These are phyloP conservation scores for Ganoderma lucidum DNA, from an alignment of 1,284 basidiomycete species.

Conservation along the genomic window DNA sequence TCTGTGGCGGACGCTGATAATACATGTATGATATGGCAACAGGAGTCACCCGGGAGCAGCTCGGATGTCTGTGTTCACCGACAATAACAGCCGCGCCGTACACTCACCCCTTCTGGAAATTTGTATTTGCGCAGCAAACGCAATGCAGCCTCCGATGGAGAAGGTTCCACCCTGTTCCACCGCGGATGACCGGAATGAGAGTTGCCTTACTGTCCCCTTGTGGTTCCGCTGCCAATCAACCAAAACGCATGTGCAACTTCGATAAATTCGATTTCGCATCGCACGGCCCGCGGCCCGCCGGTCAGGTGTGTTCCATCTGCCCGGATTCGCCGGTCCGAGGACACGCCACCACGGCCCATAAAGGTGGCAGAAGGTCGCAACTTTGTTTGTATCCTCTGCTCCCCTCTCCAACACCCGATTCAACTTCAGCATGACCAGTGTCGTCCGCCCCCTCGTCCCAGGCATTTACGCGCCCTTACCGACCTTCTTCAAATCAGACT, in stretches of 20 bases:
- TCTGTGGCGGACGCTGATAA: neutral
- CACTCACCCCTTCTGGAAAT: neutral
- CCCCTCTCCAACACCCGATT: conserved; percentile 53
- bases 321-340: conserved; percentile 28
- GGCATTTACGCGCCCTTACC: conserved; percentile 90
- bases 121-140: neutral
- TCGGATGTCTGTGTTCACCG: neutral
- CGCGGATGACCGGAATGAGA: neutral
- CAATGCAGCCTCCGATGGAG: neutral
- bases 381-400: conserved; percentile 26
- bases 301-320: conserved; percentile 27
- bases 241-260: neutral
- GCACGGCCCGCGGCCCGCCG: conserved; percentile 24
- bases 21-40: neutral
- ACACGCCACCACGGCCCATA: conserved; percentile 20
- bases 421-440: conserved; percentile 26
- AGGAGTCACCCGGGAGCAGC: neutral
- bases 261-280: conserved; percentile 24
- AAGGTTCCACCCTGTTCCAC: neutral
- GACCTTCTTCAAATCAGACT: conserved; percentile 79
- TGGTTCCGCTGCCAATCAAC: neutral
- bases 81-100: neutral
- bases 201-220: neutral
- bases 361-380: conserved; percentile 28
- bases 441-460: conserved; percentile 65